phyloP scores from a whole-genome alignment of 2,329 filamentous ascomycete genomes.

The Talaromyces amestolkiae region DNA sequence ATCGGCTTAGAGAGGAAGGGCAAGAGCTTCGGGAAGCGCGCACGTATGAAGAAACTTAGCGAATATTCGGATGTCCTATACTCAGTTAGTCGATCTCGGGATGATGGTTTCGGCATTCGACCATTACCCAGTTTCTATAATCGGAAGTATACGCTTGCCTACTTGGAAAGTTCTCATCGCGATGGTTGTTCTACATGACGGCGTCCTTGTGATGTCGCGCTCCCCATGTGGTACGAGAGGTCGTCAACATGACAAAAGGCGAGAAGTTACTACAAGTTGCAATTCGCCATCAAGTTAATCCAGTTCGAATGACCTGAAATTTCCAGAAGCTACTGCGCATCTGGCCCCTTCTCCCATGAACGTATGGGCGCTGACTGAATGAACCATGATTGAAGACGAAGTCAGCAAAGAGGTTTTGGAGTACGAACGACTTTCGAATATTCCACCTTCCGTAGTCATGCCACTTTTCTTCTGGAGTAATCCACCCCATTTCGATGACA shows the following conservation, averaged over 20 bases:
- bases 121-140: slow-evolving; percentile 27
- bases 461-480: neutral
- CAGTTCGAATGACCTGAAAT: slow-evolving; percentile 30
- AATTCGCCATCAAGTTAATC: slow-evolving; percentile 39
- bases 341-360: slow-evolving; percentile 39
- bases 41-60: slow-evolving; percentile 38
- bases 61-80: slow-evolving; percentile 49
- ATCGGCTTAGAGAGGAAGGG: slow-evolving; percentile 42
- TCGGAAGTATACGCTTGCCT: slow-evolving; percentile 28
- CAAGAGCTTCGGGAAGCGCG: slow-evolving; percentile 35
- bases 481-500: neutral
- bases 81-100: slow-evolving; percentile 38
- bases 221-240: slow-evolving; percentile 38
- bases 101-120: slow-evolving; percentile 39
- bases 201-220: slow-evolving; percentile 35
- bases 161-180: slow-evolving; percentile 44
- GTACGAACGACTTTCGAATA: neutral
- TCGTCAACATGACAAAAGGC: slow-evolving; percentile 46
- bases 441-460: no score
- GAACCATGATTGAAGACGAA: neutral
- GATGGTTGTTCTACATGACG: slow-evolving; percentile 44
- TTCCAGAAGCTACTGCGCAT: slow-evolving; percentile 29
- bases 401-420: neutral
- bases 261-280: slow-evolving; percentile 38
- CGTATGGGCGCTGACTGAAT: neutral